A percentile compares a stretch with the other conserved stretches of the same genome.
phyloP scores from a whole-genome alignment of 1,284 basidiomycete genomes.

The Leccinum subrobustum region DNA sequence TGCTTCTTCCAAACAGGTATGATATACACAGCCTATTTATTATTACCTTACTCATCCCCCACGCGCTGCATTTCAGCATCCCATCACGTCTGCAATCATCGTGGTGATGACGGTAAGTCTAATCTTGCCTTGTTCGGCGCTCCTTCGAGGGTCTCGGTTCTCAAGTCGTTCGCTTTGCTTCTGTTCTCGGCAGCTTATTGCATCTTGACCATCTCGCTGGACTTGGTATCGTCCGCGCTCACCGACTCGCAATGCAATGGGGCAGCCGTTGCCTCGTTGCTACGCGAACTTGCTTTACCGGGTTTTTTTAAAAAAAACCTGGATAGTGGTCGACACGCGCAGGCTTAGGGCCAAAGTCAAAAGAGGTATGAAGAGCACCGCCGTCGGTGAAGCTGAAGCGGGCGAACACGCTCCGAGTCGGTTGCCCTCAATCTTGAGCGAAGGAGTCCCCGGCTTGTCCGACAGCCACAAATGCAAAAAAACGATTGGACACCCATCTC shows the following conservation, averaged over 20 bases:
- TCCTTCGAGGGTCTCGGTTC: background rate
- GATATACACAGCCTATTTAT: no score
- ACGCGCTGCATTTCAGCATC: no score
- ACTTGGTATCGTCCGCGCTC: slow-evolving; percentile 38
- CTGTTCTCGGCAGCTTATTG: slow-evolving; percentile 7
- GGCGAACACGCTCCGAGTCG: background rate
- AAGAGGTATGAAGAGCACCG: background rate
- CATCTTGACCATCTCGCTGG: slow-evolving; percentile 44
- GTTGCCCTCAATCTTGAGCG: slow-evolving; percentile 8
- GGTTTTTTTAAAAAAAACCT: background rate
- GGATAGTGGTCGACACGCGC: slow-evolving; percentile 12
- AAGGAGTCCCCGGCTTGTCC: background rate
- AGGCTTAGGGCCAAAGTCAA: background rate
- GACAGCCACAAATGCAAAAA: background rate
- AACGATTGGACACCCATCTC: slow-evolving; percentile 15
- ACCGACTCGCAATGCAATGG: slow-evolving; percentile 24
- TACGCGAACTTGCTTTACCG: slow-evolving; percentile 6
- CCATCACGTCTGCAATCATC: slow-evolving; percentile 58
- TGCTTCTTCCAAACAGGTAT: no score
- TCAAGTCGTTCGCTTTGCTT: background rate
- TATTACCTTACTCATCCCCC: no score
- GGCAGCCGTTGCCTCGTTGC: slow-evolving; percentile 15
- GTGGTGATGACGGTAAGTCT: slow-evolving; percentile 60
- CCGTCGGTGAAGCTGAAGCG: background rate
- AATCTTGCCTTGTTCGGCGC: background rate